Evolutionary conservation across 371 early-diverging fungal genomes (phyloP).

Genomic region (Neoconidiobolus thromboides): DNA sequence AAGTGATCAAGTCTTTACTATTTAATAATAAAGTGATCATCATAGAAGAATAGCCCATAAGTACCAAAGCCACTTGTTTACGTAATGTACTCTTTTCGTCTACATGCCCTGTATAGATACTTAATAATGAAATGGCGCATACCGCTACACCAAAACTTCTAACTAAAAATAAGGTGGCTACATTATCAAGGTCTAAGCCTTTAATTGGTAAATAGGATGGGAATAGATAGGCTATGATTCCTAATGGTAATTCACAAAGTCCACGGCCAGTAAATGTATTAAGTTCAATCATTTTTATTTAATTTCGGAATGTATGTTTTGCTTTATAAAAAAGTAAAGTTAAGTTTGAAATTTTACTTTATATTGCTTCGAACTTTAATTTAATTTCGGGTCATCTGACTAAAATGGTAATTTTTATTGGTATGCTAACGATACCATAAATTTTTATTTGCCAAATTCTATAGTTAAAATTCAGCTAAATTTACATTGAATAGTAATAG

Average conservation of each 20-base stretch:
- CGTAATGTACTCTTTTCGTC: conserved; percentile 1
- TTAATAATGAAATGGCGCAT: neutral
- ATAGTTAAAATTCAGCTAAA: too few species aligned
- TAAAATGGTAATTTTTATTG: too few species aligned
- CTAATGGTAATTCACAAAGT: neutral
- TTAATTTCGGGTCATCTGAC: too few species aligned
- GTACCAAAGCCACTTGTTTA: conserved; percentile 1
- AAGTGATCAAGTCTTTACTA: neutral
- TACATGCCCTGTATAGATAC: neutral
- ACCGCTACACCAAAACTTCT: neutral
- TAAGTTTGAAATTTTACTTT: too few species aligned
- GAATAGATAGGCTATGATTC: neutral
- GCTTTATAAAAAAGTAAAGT: too few species aligned
- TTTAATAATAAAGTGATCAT: conserved; percentile 2
- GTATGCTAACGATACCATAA: too few species aligned
- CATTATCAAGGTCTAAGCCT: conserved; percentile 1
- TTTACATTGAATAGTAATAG: too few species aligned
- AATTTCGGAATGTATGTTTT: too few species aligned
- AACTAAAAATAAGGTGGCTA: neutral
- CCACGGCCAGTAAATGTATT: conserved; percentile 5
- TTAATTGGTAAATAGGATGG: neutral
- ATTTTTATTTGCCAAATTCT: too few species aligned
- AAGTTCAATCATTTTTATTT: neutral
- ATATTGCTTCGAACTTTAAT: too few species aligned
- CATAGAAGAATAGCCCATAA: conserved; percentile 6